Conservation (phyloP, 805 yeast species). For the Candida caryicola region DNA sequence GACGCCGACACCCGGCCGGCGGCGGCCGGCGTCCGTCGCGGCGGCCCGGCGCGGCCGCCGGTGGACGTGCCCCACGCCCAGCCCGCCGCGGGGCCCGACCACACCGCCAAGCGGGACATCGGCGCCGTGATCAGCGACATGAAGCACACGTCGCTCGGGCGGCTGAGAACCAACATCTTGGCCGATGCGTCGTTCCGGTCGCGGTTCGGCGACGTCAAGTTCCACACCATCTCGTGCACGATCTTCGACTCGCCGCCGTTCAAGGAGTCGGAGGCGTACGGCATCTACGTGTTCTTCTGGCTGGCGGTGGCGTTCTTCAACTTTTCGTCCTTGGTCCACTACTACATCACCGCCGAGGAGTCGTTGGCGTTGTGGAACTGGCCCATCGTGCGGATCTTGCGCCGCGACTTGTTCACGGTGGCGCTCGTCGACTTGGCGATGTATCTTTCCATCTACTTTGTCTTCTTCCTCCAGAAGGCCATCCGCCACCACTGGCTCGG, state of each 20-base stretch:
- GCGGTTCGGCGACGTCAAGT: constrained; percentile 53
- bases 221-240: constrained; percentile 36
- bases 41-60: background rate
- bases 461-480: constrained; percentile 55
- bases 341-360: constrained; percentile 45
- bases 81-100: background rate
- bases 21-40: background rate
- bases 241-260: constrained; percentile 53
- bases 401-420: constrained; percentile 60
- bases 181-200: constrained; percentile 42
- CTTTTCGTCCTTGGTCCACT: constrained; percentile 51
- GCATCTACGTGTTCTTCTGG: constrained; percentile 83
- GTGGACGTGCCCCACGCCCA: background rate
- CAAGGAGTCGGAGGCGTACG: constrained; percentile 57
- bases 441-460: constrained; percentile 66
- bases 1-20: background rate
- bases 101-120: background rate
- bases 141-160: background rate
- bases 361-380: constrained; percentile 47
- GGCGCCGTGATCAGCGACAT: background rate
- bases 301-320: constrained; percentile 56
- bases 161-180: constrained; percentile 13
- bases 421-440: constrained; percentile 72
- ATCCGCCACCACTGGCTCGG: constrained; percentile 43
- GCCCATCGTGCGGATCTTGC: constrained; percentile 56